Percentiles rank a stretch among this genome's conserved stretches.
These are phyloP conservation scores for Penicillium lividum DNA, from an alignment of 495 filamentous ascomycete genomes.

Conservation along the genomic window DNA sequence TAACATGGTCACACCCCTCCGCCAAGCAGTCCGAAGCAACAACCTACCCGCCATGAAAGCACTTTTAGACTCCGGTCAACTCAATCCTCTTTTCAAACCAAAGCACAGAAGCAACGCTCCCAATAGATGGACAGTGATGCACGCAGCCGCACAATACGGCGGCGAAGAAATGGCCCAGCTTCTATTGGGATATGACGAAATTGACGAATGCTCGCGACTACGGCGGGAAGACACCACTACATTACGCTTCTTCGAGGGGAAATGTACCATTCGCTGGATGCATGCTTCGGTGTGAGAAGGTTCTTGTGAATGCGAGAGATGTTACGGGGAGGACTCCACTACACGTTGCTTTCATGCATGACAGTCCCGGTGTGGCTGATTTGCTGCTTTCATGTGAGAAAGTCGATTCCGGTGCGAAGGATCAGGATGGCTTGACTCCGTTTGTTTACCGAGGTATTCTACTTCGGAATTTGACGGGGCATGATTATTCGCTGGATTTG, in stretches of 20 bases:
- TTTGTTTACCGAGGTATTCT: conserved; percentile 1
- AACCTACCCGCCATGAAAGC: not conserved
- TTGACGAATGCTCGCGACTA: conserved; percentile 1
- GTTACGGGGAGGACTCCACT: conserved; percentile 1
- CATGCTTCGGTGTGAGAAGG: conserved; percentile 1
- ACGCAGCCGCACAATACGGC: conserved; percentile 3
- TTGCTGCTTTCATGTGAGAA: not conserved
- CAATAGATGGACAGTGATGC: conserved; percentile 6
- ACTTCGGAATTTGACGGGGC: not conserved
- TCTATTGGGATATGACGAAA: not conserved
- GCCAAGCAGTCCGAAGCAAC: not conserved
- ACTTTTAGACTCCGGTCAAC: not conserved
- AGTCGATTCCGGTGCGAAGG: not conserved
- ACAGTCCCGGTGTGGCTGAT: not conserved
- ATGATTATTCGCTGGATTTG: not conserved
- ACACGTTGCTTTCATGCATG: conserved; percentile 5
- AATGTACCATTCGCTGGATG: not conserved
- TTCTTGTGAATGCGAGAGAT: not conserved
- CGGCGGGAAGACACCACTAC: not conserved
- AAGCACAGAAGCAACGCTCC: not conserved
- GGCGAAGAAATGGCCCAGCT: not conserved
- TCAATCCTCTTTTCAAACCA: not conserved
- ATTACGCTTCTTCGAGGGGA: not conserved
- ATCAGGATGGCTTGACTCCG: not conserved
- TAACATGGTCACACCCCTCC: conserved; percentile 1